phyloP scores from a whole-genome alignment of 768 basidiomycete genomes.

The Serendipita sp. region DNA sequence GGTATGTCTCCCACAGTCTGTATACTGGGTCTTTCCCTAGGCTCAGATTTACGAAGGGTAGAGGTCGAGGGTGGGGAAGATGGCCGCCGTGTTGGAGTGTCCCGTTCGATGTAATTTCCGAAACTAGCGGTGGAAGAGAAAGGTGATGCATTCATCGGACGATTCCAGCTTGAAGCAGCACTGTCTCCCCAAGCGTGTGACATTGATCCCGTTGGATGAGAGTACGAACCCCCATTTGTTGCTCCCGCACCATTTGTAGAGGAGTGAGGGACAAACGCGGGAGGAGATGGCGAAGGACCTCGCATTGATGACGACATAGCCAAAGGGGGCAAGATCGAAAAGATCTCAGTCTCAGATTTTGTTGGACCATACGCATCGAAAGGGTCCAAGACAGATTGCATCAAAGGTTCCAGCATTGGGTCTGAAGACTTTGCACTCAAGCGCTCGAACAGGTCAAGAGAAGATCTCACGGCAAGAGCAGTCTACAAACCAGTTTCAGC shows the following conservation, averaged over 20 bases:
- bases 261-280: neutral
- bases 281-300: conserved; percentile 18
- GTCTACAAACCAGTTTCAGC: conserved; percentile 24
- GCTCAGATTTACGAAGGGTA: neutral
- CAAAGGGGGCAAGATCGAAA: conserved; percentile 78
- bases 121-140: neutral
- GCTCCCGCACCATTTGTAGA: neutral
- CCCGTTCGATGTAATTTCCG: neutral
- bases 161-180: neutral
- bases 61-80: neutral
- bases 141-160: neutral
- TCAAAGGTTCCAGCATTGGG: conserved; percentile 77
- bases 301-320: conserved; percentile 48
- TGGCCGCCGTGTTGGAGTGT: neutral
- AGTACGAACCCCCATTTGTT: neutral
- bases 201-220: neutral
- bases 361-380: conserved; percentile 85
- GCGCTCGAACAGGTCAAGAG: conserved; percentile 82
- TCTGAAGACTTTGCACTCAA: conserved; percentile 84
- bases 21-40: neutral
- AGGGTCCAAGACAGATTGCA: conserved; percentile 79
- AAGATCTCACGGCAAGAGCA: conserved; percentile 71
- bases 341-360: conserved; percentile 78
- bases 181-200: neutral
- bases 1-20: neutral